phyloP scores from a whole-genome alignment of 768 basidiomycete genomes.

The Suillus plorans region DNA sequence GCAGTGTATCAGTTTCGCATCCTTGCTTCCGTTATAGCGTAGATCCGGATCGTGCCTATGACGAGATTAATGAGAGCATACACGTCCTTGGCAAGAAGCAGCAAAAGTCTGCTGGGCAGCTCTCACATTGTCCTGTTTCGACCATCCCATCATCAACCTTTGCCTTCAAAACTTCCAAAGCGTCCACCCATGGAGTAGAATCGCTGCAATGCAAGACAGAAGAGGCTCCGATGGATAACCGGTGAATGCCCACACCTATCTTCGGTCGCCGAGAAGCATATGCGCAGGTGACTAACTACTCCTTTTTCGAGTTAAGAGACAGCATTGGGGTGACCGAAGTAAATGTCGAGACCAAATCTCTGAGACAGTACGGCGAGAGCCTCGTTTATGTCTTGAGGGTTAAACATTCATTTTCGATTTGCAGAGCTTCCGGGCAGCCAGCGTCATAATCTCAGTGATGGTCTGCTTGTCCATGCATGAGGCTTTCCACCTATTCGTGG shows the following conservation, averaged over 20 bases:
- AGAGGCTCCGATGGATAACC: constrained; percentile 19
- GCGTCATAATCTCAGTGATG: background rate
- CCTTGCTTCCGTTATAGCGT: background rate
- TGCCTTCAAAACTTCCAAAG: background rate
- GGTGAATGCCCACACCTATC: constrained; percentile 15
- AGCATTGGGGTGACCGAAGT: constrained; percentile 1
- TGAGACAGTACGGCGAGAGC: constrained; percentile 11
- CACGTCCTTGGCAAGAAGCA: constrained; percentile 12
- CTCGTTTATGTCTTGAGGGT: background rate
- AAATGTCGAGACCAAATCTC: constrained; percentile 8
- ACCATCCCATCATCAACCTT: constrained; percentile 11
- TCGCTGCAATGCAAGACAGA: constrained; percentile 13
- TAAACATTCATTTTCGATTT: background rate
- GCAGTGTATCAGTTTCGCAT: constrained; percentile 11
- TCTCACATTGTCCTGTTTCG: constrained; percentile 8
- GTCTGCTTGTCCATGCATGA: background rate
- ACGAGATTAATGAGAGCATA: constrained; percentile 4
- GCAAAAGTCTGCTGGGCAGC: constrained; percentile 11
- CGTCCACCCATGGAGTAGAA: background rate
- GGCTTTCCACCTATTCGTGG: constrained; percentile 2
- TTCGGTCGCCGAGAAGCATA: constrained; percentile 10
- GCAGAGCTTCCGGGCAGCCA: constrained; percentile 1
- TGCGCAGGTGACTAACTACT: constrained; percentile 15
- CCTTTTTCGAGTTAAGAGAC: constrained; percentile 5
- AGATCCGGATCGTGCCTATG: background rate